Evolutionary conservation across 169 alveolate genomes (phyloP), one percentile per base, ranked within the genome.

Genomic region (Plasmodium billcollinsi): DNA sequence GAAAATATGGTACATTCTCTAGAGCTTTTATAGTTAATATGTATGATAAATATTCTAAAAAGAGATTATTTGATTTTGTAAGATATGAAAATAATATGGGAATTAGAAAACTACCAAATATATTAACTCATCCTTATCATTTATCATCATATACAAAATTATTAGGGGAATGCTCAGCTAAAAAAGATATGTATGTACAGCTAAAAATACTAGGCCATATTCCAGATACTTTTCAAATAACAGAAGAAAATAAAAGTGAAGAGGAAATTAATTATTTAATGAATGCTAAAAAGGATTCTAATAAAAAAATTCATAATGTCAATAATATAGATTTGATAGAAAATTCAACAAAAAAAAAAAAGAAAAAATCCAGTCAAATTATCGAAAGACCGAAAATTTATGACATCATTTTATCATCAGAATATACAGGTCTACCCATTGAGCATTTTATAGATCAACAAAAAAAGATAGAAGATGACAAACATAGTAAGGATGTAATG

Each of bases 1-100:
- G 96, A 54, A 85, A 89, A 49, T 94, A 85, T 74, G 96, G 95
- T 43, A 94, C 95, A 12, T 94, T 94, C 54, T 94, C 96, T 52
- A 74, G 96, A 58, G 85, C 93, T 24, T 94, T 92, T 92, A 86
- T 94, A 69, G 93, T 95, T n/a, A 92, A 74, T 59, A 69, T 92
- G 80, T 88, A 92, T 80, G 93, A 92, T 66, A 89, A 73, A 69
- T 92, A 92, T 56, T 88, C 91, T 21, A 74, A 71, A 50, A 94
- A 93, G 71, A 75, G 72, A 85, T 76, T 94, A 71, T 91, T 94
- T 33, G 96, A 94, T 72, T 94, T 94, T 80, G 88, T 94, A 21
- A 67, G 96, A 56, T 74, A 83, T 90, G 85, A 74, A 73, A 61
- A 52, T 80, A 74, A 75, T 54, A 47, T 66, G 56, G 92, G 75